Evolutionary conservation across 2,329 filamentous ascomycete genomes (phyloP).

Genomic region (Penicillium occitanis): DNA sequence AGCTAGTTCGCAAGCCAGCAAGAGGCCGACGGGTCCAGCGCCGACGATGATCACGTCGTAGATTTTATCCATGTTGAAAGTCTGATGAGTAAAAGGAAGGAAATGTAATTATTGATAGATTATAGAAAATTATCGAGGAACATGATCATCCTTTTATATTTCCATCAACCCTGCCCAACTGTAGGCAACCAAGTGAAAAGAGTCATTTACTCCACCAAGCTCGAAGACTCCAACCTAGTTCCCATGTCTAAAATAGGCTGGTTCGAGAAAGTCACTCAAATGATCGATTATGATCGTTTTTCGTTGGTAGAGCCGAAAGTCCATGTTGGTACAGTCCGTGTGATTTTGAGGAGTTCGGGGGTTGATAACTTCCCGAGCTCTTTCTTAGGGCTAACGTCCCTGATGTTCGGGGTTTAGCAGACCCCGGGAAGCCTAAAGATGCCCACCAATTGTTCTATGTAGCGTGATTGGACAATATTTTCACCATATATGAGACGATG

Average conservation of each 20-base stretch:
- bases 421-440: neutral
- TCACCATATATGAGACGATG: neutral
- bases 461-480: neutral
- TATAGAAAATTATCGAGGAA: neutral
- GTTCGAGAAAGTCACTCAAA: neutral
- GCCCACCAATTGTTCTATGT: neutral
- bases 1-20: conserved; percentile 37
- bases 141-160: neutral
- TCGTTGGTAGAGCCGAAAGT: neutral
- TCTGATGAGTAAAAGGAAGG: neutral
- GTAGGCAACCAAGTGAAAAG: neutral
- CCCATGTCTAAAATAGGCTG: neutral
- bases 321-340: neutral
- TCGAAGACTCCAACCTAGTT: neutral
- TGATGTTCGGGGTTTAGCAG: conserved; percentile 1
- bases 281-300: neutral
- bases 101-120: neutral
- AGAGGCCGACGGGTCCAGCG: conserved; percentile 25
- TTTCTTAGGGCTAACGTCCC: neutral
- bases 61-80: neutral
- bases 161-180: neutral
- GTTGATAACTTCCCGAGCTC: neutral
- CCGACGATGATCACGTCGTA: conserved; percentile 24
- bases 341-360: neutral
- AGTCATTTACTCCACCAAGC: neutral